phyloP scores from a whole-genome alignment of 2,329 filamentous ascomycete genomes.

The Tothia fuscella region DNA sequence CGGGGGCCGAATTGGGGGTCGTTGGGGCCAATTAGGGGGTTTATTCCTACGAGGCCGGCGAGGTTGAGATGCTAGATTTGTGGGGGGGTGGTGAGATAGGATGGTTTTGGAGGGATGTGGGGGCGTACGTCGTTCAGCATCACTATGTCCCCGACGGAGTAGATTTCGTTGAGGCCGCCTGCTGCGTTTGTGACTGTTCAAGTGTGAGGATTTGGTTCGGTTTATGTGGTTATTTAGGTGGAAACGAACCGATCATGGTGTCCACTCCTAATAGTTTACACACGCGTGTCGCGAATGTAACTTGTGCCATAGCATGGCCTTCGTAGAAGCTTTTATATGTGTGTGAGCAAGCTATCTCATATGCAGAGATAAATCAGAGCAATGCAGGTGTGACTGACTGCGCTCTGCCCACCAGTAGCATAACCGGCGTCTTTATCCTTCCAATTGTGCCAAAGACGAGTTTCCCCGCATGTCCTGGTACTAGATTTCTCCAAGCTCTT shows the following conservation, averaged over 20 bases:
- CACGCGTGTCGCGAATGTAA: constrained; percentile 53
- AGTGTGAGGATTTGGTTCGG: not conserved
- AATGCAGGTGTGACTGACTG: constrained; percentile 38
- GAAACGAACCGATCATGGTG: constrained; percentile 43
- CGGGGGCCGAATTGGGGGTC: constrained; percentile 49
- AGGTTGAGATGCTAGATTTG: constrained; percentile 47
- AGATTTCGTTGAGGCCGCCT: constrained; percentile 52
- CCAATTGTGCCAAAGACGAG: constrained; percentile 51
- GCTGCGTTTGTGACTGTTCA: constrained; percentile 52
- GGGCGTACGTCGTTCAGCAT: constrained; percentile 49
- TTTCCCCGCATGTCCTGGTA: constrained; percentile 51
- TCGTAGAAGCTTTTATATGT: constrained; percentile 47
- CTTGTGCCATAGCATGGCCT: constrained; percentile 49
- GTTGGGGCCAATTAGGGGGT: constrained; percentile 52
- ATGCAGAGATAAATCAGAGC: constrained; percentile 38
- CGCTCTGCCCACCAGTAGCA: constrained; percentile 52
- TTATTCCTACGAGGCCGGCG: constrained; percentile 47
- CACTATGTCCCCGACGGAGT: constrained; percentile 53
- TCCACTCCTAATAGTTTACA: constrained; percentile 51
- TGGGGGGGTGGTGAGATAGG: constrained; percentile 11
- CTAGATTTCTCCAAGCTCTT: constrained; percentile 17
- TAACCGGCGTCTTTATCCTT: constrained; percentile 39
- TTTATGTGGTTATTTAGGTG: too few species aligned
- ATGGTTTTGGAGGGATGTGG: not conserved
- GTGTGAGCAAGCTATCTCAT: constrained; percentile 11